Conservation (phyloP, 2,329 filamentous ascomycete species). For the Cytospora piceicola region DNA sequence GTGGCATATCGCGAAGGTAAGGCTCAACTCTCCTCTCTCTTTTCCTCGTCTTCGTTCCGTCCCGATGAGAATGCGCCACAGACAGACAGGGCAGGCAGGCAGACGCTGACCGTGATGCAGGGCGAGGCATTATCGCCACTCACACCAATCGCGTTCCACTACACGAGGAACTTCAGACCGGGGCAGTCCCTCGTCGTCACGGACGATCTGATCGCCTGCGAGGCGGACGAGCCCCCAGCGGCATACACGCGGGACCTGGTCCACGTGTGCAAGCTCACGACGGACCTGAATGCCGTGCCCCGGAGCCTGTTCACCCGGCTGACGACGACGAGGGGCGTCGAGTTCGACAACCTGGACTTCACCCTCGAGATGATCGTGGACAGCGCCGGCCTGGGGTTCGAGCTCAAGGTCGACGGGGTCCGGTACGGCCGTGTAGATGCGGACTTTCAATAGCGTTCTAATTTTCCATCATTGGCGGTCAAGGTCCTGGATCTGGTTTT, state of each 20-base stretch:
- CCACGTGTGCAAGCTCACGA: conserved; percentile 80
- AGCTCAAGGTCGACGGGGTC: conserved; percentile 77
- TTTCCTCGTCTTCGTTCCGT: neutral
- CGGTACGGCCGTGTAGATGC: conserved; percentile 78
- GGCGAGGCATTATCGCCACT: conserved; percentile 76
- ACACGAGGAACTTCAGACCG: conserved; percentile 81
- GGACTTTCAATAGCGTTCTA: conserved; percentile 66
- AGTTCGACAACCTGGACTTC: conserved; percentile 83
- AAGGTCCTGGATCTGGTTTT: neutral
- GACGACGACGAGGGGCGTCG: conserved; percentile 77
- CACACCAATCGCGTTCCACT: conserved; percentile 78
- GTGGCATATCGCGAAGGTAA: conserved; percentile 80
- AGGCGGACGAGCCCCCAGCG: conserved; percentile 66
- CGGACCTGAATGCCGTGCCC: conserved; percentile 76
- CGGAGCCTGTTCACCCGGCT: conserved; percentile 73
- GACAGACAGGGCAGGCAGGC: neutral
- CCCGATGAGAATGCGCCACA: too few species aligned
- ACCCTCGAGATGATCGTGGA: conserved; percentile 83
- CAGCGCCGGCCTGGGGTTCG: conserved; percentile 75
- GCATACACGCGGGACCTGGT: conserved; percentile 65
- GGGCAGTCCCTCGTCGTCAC: conserved; percentile 78
- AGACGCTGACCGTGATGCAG: conserved; percentile 43
- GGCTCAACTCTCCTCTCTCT: conserved; percentile 28
- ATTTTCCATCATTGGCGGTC: neutral
- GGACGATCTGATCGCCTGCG: conserved; percentile 78